Conservation (phyloP, 768 basidiomycete genomes). For the Russula sp. region DNA sequence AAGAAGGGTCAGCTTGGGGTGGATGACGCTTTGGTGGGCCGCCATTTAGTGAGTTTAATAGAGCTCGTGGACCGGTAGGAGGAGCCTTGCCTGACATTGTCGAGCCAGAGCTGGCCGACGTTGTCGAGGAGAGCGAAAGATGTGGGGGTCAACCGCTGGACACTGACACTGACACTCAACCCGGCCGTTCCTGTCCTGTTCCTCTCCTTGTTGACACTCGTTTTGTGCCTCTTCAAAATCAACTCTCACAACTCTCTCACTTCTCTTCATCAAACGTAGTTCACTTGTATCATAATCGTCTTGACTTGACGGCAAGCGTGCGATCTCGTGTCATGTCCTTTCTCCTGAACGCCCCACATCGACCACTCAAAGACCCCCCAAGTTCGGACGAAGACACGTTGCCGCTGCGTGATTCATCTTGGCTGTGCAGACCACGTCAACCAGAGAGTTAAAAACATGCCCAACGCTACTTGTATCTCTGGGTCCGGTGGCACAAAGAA, state of each 20-base stretch:
- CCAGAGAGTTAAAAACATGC: neutral
- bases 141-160: no score
- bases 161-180: no score
- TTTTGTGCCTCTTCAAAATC: constrained; percentile 9
- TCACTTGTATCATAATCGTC: neutral
- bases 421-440: neutral
- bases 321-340: neutral
- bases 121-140: constrained; percentile 14
- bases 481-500: neutral
- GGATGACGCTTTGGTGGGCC: constrained; percentile 23
- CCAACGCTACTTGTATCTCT: neutral
- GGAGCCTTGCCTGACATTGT: constrained; percentile 73
- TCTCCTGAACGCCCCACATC: neutral
- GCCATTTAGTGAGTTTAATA: constrained; percentile 42
- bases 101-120: constrained; percentile 21
- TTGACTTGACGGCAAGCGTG: neutral
- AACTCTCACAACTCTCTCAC: neutral
- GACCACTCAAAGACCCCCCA: neutral
- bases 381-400: neutral
- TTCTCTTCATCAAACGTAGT: neutral
- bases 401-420: constrained; percentile 1
- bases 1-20: constrained; percentile 15
- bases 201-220: constrained; percentile 16
- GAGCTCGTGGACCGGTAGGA: constrained; percentile 65
- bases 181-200: neutral